Base-by-base conservation (phyloP, 805 yeast genomes). In the Kurtzmaniella cleridarum region DNA sequence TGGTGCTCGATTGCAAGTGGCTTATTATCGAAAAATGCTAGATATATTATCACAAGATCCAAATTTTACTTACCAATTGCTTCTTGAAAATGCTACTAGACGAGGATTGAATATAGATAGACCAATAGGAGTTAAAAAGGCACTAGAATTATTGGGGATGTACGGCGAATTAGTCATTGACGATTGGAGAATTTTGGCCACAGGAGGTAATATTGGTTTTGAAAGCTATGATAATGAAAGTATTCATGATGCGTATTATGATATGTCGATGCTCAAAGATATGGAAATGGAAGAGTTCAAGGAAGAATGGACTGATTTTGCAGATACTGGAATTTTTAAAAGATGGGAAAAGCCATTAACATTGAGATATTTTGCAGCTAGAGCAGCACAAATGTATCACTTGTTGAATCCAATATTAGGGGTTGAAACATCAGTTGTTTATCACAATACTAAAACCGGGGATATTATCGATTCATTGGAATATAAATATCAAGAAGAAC, bases 291-390 rank as follows among this genome's bases (percentile, higher is more conserved):
- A 14, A n/a, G 17, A 17, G 14, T 5, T 5, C 14, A 17, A 30
- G 7, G 7, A 13, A 11, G 18, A 14, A 13, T n/a, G 8, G 10
- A 18, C 5, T 3, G 7, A 27, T 27, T 5, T 20, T 5, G 5
- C 24, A 20, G 24, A 20, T 5, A 20, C 24, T 20, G 24, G 24
- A 2, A 59, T 73, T 15, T 53, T 70, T 15, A 46, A 34, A 9
- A 41, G 50, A 2, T 82, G 89, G 89, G 50, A 57, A 34, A 60
- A 38, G 2, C 78, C 84, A 1, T 66, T 79, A 14, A 81, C 89
- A 0, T 53, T 78, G 15, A 55, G 78, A 37, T 75, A 75, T 45
- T 65, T 84, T 41, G 75, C 84, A 0, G 72, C 75, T 1, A 61
- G 87, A 40, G 50, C 73, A 8, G 64, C 79, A 1, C 82, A 79